Percentiles rank a stretch among this genome's conserved stretches.
Evolutionary conservation across 805 yeast genomes (phyloP).

Genomic region (Ogataea methanolica): DNA sequence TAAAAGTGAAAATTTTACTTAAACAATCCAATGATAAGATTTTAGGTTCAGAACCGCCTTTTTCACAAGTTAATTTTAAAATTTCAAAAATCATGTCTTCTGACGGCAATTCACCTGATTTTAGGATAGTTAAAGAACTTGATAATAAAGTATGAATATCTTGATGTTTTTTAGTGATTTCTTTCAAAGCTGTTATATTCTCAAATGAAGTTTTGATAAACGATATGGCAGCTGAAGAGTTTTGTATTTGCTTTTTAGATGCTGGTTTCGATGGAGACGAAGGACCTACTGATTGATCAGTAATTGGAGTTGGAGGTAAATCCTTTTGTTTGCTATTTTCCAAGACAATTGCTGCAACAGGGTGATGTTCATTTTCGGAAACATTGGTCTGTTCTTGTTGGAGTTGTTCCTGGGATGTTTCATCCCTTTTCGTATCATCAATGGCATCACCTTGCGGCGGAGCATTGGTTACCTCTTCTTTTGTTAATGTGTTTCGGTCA

Average conservation of each 20-base stretch:
- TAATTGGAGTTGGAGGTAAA: not conserved
- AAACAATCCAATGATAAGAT: slow-evolving; percentile 77
- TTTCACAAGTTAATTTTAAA: slow-evolving; percentile 68
- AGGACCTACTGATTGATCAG: too few relatives aligned
- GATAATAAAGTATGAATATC: slow-evolving; percentile 33
- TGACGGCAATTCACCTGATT: slow-evolving; percentile 36
- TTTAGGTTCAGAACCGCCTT: slow-evolving; percentile 58
- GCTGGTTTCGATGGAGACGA: not conserved
- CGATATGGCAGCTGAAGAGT: slow-evolving; percentile 25
- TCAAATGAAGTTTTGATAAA: slow-evolving; percentile 31
- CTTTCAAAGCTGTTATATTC: slow-evolving; percentile 26
- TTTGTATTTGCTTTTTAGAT: slow-evolving; percentile 10
- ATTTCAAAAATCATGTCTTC: slow-evolving; percentile 69
- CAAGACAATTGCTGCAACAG: too few relatives aligned
- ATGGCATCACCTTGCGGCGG: not conserved
- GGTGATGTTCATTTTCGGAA: too few relatives aligned
- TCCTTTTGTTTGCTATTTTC: too few relatives aligned
- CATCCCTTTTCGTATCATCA: not conserved
- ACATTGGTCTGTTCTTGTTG: too few relatives aligned
- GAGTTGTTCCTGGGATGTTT: too few relatives aligned
- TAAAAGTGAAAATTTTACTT: slow-evolving; percentile 84
- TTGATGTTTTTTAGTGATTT: slow-evolving; percentile 39
- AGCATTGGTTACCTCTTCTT: not conserved
- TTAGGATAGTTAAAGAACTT: slow-evolving; percentile 39
- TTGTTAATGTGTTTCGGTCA: not conserved